Conservation (phyloP, 148 eudicot species). For the Selenicereus undatus region DNA sequence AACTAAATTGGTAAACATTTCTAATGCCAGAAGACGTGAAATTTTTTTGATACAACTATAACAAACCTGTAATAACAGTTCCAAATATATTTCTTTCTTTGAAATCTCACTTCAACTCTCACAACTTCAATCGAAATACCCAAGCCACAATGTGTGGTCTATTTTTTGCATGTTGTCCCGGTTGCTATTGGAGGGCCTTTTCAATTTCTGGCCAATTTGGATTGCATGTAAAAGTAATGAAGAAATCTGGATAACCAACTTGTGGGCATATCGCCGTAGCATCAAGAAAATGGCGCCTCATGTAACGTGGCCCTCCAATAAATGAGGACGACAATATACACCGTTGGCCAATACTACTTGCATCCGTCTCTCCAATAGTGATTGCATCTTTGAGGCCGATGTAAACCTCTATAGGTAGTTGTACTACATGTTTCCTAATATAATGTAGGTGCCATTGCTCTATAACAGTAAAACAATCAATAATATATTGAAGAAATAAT, state of each 20-base stretch:
- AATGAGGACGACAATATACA: too few species aligned
- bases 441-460: not conserved
- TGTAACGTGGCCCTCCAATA: too few species aligned
- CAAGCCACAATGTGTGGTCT: too few species aligned
- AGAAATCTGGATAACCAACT: too few species aligned
- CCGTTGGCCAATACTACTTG: not conserved
- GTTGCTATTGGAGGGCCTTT: not conserved
- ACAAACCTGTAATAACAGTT: not conserved
- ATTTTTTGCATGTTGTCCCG: too few species aligned
- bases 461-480: too few species aligned
- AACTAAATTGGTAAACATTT: too few species aligned
- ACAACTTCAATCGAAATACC: not conserved
- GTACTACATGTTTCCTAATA: not conserved
- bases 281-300: too few species aligned
- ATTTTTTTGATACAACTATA: too few species aligned
- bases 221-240: too few species aligned
- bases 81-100: not conserved
- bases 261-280: too few species aligned
- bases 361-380: not conserved
- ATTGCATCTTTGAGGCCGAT: not conserved
- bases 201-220: too few species aligned
- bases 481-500: not conserved
- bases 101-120: not conserved
- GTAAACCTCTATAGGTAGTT: not conserved
- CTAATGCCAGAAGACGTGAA: not conserved